phyloP scores from a whole-genome alignment of 75 land plant genomes.

The Sequoiadendron giganteum region DNA sequence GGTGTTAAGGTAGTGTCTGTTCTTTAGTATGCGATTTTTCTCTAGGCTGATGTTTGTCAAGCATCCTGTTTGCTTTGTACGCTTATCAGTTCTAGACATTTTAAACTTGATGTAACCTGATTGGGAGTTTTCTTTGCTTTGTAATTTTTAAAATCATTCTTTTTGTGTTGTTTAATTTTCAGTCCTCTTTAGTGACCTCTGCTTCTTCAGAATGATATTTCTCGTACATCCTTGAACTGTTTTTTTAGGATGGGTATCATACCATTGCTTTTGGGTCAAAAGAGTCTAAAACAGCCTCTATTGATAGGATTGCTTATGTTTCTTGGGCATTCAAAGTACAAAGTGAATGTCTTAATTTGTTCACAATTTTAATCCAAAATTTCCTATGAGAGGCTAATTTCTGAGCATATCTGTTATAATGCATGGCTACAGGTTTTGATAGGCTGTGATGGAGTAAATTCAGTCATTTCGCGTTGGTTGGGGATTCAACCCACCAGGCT shows the following conservation, averaged over 20 bases:
- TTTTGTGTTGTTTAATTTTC: not conserved
- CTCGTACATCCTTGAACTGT: not conserved
- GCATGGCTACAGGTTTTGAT: slow-evolving; percentile 23
- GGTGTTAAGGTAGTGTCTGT: not conserved
- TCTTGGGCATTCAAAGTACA: not conserved
- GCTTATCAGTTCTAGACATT: not conserved
- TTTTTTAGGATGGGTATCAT: not conserved
- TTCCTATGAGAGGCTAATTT: not conserved
- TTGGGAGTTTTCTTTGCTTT: not conserved
- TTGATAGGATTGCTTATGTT: not conserved
- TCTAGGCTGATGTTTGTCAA: not conserved
- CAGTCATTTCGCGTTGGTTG: slow-evolving; percentile 34
- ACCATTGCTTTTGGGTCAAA: not conserved
- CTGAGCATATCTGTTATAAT: not conserved
- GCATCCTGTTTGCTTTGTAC: not conserved
- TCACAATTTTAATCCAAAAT: not conserved
- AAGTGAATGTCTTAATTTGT: not conserved
- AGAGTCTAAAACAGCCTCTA: not conserved
- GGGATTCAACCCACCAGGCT: slow-evolving; percentile 14
- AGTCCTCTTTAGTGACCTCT: not conserved
- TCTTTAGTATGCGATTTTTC: not conserved
- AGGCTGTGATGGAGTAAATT: slow-evolving; percentile 54
- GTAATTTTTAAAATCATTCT: not conserved
- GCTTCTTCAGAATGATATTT: not conserved
- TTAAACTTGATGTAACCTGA: not conserved